A percentile compares a stretch with the other conserved stretches of the same genome.
phyloP scores from a whole-genome alignment of 768 basidiomycete genomes.

The Amanita phalloides region DNA sequence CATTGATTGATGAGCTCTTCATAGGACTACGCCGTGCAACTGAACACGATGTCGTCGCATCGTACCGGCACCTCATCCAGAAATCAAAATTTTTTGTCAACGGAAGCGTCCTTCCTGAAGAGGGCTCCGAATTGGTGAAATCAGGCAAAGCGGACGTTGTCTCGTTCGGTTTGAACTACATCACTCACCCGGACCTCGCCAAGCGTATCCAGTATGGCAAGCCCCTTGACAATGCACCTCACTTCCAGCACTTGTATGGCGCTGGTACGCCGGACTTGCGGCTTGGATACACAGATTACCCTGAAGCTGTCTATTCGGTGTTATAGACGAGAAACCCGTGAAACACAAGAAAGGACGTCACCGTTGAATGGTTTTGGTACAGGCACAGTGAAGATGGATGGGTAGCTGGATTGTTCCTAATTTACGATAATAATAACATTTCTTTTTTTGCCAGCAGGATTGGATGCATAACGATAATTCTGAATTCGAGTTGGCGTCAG shows the following conservation, averaged over 20 bases:
- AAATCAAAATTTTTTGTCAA: slow-evolving; percentile 28
- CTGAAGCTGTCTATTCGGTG: slow-evolving; percentile 12
- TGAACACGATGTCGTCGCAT: slow-evolving; percentile 25
- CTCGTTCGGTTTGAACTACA: slow-evolving; percentile 24
- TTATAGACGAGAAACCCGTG: no score
- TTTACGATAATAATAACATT: no score
- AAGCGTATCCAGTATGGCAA: slow-evolving; percentile 24
- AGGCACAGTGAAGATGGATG: no score
- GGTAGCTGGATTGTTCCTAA: no score
- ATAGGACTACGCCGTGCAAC: slow-evolving; percentile 26
- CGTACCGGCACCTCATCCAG: slow-evolving; percentile 24
- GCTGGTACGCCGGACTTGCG: slow-evolving; percentile 13
- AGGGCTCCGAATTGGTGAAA: slow-evolving; percentile 25
- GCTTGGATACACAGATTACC: slow-evolving; percentile 29
- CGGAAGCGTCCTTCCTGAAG: slow-evolving; percentile 21
- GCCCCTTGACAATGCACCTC: slow-evolving; percentile 21
- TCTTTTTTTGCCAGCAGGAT: no score
- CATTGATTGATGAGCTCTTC: neutral
- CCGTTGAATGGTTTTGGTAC: no score
- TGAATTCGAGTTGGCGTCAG: no score
- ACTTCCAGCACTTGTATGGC: slow-evolving; percentile 18
- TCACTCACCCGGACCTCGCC: slow-evolving; percentile 31
- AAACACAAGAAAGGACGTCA: no score
- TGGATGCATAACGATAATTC: no score
- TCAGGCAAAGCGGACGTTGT: slow-evolving; percentile 24